Conservation (phyloP, 805 yeast genomes). For the Saccharomyces mikatae region DNA sequence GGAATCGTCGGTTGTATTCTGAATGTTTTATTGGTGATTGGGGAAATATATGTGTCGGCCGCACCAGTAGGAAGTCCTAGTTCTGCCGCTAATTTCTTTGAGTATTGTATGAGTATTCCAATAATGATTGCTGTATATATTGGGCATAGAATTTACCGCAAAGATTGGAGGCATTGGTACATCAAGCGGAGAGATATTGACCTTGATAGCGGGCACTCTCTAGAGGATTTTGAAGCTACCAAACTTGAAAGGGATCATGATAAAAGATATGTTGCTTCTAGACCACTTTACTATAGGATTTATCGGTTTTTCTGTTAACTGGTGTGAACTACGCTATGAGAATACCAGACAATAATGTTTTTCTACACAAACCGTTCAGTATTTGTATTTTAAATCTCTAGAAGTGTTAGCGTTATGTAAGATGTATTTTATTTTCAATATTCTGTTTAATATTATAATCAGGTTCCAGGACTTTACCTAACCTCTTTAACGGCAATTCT, state of each 20-base stretch:
- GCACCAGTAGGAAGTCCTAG: constrained; percentile 45
- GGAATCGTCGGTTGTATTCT: constrained; percentile 46
- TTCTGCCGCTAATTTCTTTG: constrained; percentile 38
- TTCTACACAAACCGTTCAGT: neutral
- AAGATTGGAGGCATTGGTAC: constrained; percentile 26
- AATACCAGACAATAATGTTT: neutral
- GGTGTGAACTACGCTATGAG: neutral
- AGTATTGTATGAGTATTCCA: constrained; percentile 42
- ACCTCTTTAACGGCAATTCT: neutral
- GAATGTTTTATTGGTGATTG: constrained; percentile 46
- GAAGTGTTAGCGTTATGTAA: neutral
- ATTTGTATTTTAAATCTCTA: no score
- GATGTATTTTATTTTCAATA: neutral
- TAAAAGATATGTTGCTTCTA: constrained; percentile 25
- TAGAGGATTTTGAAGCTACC: constrained; percentile 39
- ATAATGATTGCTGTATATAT: constrained; percentile 39
- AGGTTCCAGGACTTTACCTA: neutral
- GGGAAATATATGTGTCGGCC: constrained; percentile 67
- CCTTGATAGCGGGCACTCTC: constrained; percentile 47
- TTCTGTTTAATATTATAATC: neutral
- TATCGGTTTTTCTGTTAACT: constrained; percentile 31
- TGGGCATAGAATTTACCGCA: constrained; percentile 39
- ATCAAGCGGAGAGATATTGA: constrained; percentile 44
- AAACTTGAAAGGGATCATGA: constrained; percentile 31
- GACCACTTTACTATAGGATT: constrained; percentile 26